Conservation (phyloP, 116 monocot genomes). For the Phalaenopsis hybrid region DNA sequence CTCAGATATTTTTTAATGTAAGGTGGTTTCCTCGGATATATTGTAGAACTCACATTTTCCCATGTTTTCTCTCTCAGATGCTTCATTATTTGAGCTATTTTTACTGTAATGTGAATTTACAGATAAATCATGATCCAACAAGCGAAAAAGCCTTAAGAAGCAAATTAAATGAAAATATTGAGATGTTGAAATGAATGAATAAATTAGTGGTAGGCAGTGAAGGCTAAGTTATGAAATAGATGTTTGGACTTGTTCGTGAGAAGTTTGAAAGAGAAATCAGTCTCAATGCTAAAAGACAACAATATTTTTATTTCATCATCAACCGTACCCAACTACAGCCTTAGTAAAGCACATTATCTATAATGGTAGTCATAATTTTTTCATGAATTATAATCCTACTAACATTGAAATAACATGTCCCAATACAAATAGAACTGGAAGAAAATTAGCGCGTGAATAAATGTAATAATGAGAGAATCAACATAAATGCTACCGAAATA, state of each 20-base stretch:
- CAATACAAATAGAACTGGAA: too few species aligned
- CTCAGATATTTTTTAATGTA: too few species aligned
- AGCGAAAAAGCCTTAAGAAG: neutral
- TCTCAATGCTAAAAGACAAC: neutral
- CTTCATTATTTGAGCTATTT: too few species aligned
- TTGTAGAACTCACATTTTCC: too few species aligned
- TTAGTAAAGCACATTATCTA: neutral
- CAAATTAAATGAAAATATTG: neutral
- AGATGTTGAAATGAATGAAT: neutral
- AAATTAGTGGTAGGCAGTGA: neutral
- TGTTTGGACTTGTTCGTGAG: neutral
- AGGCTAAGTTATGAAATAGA: neutral
- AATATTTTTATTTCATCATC: neutral
- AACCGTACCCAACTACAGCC: neutral
- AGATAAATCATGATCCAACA: too few species aligned
- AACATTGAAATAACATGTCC: neutral
- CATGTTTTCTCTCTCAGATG: too few species aligned
- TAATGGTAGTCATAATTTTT: neutral
- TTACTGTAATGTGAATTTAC: too few species aligned
- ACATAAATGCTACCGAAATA: too few species aligned
- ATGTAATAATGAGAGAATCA: too few species aligned
- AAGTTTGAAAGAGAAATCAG: neutral
- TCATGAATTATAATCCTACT: neutral
- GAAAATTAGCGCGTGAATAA: too few species aligned
- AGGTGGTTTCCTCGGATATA: too few species aligned